phyloP scores from a whole-genome alignment of 1,139 yeast genomes.

The Hemisphaericaspora xylanilytica region DNA sequence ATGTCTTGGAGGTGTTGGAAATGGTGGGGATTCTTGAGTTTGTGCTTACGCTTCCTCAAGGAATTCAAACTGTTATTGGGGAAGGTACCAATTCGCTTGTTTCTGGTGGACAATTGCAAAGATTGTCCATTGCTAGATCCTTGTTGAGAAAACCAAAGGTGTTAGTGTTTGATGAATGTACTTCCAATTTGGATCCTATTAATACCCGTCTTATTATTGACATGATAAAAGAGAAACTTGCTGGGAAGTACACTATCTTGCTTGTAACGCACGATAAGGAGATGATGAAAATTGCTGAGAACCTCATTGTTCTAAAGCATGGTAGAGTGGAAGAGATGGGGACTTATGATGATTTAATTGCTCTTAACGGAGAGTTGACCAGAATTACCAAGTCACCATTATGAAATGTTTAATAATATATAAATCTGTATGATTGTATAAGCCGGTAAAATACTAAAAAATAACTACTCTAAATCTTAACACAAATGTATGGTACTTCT shows the following conservation, averaged over 20 bases:
- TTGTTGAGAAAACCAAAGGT: constrained; percentile 60
- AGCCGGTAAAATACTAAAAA: constrained; percentile 1
- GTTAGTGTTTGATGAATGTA: constrained; percentile 73
- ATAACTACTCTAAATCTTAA: constrained; percentile 32
- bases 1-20: constrained; percentile 41
- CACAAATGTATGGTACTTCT: constrained; percentile 82
- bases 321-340: constrained; percentile 44
- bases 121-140: constrained; percentile 76
- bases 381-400: constrained; percentile 10
- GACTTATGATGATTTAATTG: constrained; percentile 13
- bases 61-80: constrained; percentile 58
- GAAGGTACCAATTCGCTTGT: constrained; percentile 45
- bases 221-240: constrained; percentile 39
- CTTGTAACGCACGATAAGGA: constrained; percentile 60
- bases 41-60: constrained; percentile 51
- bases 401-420: neutral
- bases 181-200: constrained; percentile 70
- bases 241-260: constrained; percentile 37
- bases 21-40: constrained; percentile 52
- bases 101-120: constrained; percentile 81
- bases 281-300: constrained; percentile 51
- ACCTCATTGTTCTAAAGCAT: constrained; percentile 38
- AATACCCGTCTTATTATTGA: constrained; percentile 42
- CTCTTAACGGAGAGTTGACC: constrained; percentile 18
- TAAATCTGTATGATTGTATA: neutral